Evolutionary conservation across 2,329 filamentous ascomycete genomes (phyloP), one percentile per base, ranked within the genome.

Genomic region (Fusarium solani-melongenae): DNA sequence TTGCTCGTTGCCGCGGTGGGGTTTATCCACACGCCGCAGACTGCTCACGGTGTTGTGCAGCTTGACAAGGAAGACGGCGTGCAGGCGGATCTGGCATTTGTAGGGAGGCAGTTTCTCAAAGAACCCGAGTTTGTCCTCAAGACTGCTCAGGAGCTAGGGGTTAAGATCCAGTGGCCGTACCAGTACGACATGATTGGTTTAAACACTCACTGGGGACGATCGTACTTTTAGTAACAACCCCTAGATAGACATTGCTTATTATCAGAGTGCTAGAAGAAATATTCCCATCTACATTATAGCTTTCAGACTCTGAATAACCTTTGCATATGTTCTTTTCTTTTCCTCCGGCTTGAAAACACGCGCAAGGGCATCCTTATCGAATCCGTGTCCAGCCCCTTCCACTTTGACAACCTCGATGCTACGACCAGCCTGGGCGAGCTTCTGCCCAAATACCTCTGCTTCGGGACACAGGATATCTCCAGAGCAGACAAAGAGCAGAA

Each of bases 391-490:
- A 22, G 67, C 71, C 1, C 69, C 74, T 5, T 75, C 57, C 11
- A 77, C 17, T 12, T 41, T 31, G 0, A 75, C 46, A 1, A 72
- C 36, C 17, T 78, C 64, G 6, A 72, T 63, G 49, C 24, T 62
- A 44, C 62, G 20, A 1, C 70, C 66, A 31, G 29, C 65, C 1
- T 11, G 27, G 14, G 24, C 4, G 17, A 79, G 17, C 60, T 80
- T 67, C 31, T 76, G 64, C 0, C 77, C 82, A 22, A 85, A 73
- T 11, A 62, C 76, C 56, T 83, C 80, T 0, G 78, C 78, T 63
- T 86, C 84, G 1, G 76, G 75, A 1, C 77, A 78, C 29, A 84
- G 76, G n/a, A 64, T 70, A 72, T 86, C 84, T 2, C 80, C 77
- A 5, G 78, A 82, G 8, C 77, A 80, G 2, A 81, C 80, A 57